phyloP scores from a whole-genome alignment of 257 asterid species.

The Fraxinus excelsior region DNA sequence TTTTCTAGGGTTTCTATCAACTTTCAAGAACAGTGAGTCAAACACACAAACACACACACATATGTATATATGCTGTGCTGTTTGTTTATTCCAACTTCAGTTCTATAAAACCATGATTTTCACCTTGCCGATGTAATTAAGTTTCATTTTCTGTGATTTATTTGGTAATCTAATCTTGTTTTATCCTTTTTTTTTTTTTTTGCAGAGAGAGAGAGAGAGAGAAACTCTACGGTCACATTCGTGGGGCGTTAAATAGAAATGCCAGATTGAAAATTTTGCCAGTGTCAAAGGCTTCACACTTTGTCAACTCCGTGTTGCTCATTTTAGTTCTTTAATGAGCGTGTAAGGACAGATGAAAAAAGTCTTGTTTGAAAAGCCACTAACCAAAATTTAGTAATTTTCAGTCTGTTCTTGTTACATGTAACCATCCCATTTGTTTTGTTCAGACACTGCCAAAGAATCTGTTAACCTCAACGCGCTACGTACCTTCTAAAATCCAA shows the following conservation, averaged over 20 bases:
- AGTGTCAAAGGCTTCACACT: slow-evolving; percentile 40
- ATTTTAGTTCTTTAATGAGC: slow-evolving; percentile 31
- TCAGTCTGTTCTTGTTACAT: slow-evolving; percentile 28
- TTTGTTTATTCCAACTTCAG: neutral
- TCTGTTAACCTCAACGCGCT: slow-evolving; percentile 46
- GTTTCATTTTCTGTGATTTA: neutral
- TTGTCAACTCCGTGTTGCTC: slow-evolving; percentile 29
- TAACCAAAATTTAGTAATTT: slow-evolving; percentile 26
- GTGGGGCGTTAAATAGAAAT: slow-evolving; percentile 32
- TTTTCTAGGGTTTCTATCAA: slow-evolving; percentile 23
- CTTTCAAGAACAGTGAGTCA: slow-evolving; percentile 25
- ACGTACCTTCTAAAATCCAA: slow-evolving; percentile 29
- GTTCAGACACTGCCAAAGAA: slow-evolving; percentile 45
- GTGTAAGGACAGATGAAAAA: slow-evolving; percentile 38
- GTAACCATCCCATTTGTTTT: slow-evolving; percentile 40
- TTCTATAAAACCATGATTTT: neutral
- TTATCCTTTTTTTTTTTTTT: slow-evolving; percentile 4
- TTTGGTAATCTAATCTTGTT: neutral
- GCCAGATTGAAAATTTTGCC: slow-evolving; percentile 18
- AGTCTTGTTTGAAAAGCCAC: slow-evolving; percentile 35
- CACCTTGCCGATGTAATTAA: neutral
- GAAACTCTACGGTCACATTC: slow-evolving; percentile 29
- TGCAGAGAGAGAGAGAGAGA: slow-evolving; percentile 15
- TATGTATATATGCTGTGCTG: too few species aligned
- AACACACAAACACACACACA: too few species aligned